Evolutionary conservation across 768 basidiomycete species (phyloP), one percentile per base, ranked within the genome.

Genomic region (Leucocoprinus sp.): DNA sequence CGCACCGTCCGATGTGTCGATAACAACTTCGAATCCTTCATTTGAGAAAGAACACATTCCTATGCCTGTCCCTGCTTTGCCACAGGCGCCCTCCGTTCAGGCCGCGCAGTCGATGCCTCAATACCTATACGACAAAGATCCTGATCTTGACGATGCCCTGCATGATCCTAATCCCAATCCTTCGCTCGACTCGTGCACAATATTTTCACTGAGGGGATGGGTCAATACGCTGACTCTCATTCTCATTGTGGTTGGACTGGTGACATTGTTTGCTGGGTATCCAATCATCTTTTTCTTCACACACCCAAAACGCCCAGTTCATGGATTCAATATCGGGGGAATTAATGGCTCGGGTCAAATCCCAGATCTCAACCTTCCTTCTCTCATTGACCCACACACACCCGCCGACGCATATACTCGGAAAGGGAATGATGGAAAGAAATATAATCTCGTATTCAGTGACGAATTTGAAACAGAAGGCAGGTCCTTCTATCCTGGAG

Each of bases 291-390:
- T 71, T 39, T 77, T 72, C 51, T 77, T 59, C 48, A 60, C 60
- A 26, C 61, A 62, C 41, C 55, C 54, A 2, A 36, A 51, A 14
- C 43, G 56, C 7, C 22, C 47, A 45, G 55, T 61, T 9, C 42
- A 63, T 24, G 84, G 83, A 4, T 91, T 79, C 64, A 92, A 92
- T 58, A 66, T 93, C 18, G 92, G 91, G 18, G 84, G 84, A 2
- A 80, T 86, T 55, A 96, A 97, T 56, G 75, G 66, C 9, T 71
- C 84, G 0, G 93, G 93, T 2, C 92, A 95, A 63, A 80, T 95
- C 18, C 89, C 92, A 0, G 59, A 66, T 42, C 73, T 92, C 1
- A 72, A 74, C 41, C 59, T 91, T 45, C 82, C 80, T 0, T 61
- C 49, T 1, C 63, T 93, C 27, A 75, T 96, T 55, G 93, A 97